Conservation (phyloP, 192 early-diverging fungal genomes). For the Backusella macrospora region DNA sequence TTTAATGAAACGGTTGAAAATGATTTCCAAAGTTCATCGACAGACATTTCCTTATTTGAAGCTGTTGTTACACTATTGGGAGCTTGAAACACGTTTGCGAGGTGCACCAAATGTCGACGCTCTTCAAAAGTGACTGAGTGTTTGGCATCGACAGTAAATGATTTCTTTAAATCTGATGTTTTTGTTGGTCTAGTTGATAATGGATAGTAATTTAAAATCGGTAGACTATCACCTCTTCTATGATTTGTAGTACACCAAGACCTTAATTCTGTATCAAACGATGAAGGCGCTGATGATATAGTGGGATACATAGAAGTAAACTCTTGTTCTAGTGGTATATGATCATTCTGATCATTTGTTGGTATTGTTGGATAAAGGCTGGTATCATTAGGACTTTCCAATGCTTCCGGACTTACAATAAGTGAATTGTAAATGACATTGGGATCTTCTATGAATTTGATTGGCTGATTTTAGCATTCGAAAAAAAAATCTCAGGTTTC, state of each 20-base stretch:
- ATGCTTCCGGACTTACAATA: background rate
- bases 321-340: slow-evolving; percentile 11
- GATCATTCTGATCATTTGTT: background rate
- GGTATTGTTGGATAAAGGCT: background rate
- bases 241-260: background rate
- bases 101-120: slow-evolving; percentile 21
- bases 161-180: background rate
- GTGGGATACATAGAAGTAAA: background rate
- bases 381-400: background rate
- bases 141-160: background rate
- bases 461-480: background rate
- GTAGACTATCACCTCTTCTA: background rate
- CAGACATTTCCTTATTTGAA: background rate
- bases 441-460: background rate
- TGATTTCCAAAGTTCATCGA: background rate
- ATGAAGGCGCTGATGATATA: background rate
- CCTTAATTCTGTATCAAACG: background rate
- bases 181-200: background rate
- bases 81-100: slow-evolving; percentile 26
- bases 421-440: background rate
- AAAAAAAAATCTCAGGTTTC: background rate
- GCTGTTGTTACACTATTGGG: background rate
- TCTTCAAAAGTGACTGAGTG: background rate
- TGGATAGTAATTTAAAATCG: background rate
- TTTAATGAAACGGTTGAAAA: slow-evolving; percentile 4